Base-by-base conservation (phyloP, 2,329 filamentous ascomycete species). In the Fusarium oxysporum region DNA sequence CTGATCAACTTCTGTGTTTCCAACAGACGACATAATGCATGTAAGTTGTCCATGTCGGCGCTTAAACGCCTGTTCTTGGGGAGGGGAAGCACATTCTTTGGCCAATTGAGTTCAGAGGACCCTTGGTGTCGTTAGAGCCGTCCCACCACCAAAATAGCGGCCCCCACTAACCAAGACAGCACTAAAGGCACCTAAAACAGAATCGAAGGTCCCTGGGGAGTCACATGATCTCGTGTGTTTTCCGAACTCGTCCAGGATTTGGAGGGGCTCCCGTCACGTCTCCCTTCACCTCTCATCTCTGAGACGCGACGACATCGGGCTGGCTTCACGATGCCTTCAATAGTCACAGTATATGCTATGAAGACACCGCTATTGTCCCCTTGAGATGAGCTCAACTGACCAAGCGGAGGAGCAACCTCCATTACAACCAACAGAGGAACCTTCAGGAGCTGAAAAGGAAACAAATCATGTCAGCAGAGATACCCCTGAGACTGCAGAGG, bases 21-120 rank as follows among this genome's bases (percentile, higher is more conserved):
- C 75, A 70, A 76, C 47, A 58, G 69, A 59, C 69, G 66, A 62
- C 69, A 77, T 74, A 68, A 72, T 78, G 76, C 76, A 77, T 75
- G 59, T 74, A 63, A 68, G 76, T 66, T 71, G 70, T 76, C 59
- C 65, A 73, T 58, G 73, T 78, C 77, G 78, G 78, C 78, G 78
- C 78, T 79, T 79, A 79, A 73, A 70, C 69, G 70, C 75, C 73
- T 73, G 67, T 68, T 72, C 60, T 66, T 64, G 62, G 70, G 59
- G 70, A 73, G 71, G 76, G 75, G 73, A 69, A 74, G 69, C 66
- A 73, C 62, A 58, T 57, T n/a, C 47, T 61, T 55, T 62, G 59
- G 61, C 76, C 76, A 78, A 78, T 78, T 59, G 70, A 55, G 50
- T 23, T 35, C 38, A 51, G 48, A 47, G 70, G 74, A 77, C 63